These are phyloP conservation scores for Emmonsiellopsis sp. DNA, from an alignment of 2,329 filamentous ascomycete genomes.

Conservation along the genomic window DNA sequence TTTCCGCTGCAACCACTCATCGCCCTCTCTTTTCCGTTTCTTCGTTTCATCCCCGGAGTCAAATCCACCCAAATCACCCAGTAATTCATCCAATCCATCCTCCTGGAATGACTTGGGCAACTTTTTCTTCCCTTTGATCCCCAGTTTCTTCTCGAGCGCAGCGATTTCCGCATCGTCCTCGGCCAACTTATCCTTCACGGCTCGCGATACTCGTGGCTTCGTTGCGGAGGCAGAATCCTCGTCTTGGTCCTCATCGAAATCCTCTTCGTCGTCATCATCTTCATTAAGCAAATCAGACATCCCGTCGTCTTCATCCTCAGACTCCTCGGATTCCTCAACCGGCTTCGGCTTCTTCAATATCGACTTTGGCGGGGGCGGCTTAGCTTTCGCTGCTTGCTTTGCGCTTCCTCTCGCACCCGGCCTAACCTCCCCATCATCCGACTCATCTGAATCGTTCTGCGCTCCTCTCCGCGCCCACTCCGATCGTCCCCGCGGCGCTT, in stretches of 20 bases:
- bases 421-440: slow-evolving; percentile 20
- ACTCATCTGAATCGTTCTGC: slow-evolving; percentile 17
- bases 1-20: slow-evolving; percentile 51
- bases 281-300: slow-evolving; percentile 2
- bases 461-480: slow-evolving; percentile 8
- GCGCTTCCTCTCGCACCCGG: slow-evolving; percentile 4
- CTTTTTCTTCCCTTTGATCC: slow-evolving; percentile 56
- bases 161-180: slow-evolving; percentile 85
- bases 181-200: slow-evolving; percentile 55
- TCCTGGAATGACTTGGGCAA: slow-evolving; percentile 65
- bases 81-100: slow-evolving; percentile 70
- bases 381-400: slow-evolving; percentile 6
- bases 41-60: slow-evolving; percentile 40
- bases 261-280: slow-evolving; percentile 19
- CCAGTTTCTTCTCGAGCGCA: slow-evolving; percentile 76
- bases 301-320: slow-evolving; percentile 14
- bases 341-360: slow-evolving; percentile 26
- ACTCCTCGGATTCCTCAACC: slow-evolving; percentile 15
- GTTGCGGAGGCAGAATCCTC: slow-evolving; percentile 10
- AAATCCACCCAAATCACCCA: slow-evolving; percentile 56
- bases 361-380: slow-evolving; percentile 20
- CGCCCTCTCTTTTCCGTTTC: slow-evolving; percentile 53
- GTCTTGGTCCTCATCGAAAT: slow-evolving; percentile 22
- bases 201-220: slow-evolving; percentile 19
- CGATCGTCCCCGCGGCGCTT: slow-evolving; percentile 29